Conservation (phyloP, 2,329 filamentous ascomycete genomes). For the Penicillium sp. region DNA sequence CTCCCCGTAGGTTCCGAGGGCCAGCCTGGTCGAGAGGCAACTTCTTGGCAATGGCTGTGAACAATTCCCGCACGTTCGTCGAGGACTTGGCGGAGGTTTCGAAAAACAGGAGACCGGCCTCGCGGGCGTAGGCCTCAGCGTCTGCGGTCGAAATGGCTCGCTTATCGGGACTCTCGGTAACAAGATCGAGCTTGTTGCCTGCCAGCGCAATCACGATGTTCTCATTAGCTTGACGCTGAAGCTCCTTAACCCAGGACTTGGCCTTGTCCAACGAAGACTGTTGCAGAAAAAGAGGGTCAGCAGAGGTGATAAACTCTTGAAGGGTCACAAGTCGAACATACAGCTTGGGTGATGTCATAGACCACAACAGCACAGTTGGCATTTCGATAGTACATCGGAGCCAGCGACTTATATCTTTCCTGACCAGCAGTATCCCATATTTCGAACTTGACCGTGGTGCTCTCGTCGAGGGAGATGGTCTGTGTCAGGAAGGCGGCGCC, state of each 20-base stretch:
- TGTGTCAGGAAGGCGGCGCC: slow-evolving; percentile 98
- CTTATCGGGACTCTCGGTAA: slow-evolving; percentile 91
- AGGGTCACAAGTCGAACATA: slow-evolving; percentile 47
- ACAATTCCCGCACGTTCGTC: slow-evolving; percentile 91
- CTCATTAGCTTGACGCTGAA: slow-evolving; percentile 97
- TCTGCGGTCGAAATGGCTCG: slow-evolving; percentile 83
- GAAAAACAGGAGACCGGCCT: slow-evolving; percentile 93
- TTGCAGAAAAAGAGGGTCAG: slow-evolving; percentile 15
- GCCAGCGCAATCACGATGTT: slow-evolving; percentile 98
- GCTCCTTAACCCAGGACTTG: slow-evolving; percentile 98
- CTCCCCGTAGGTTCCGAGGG: slow-evolving; percentile 69
- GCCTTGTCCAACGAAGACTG: slow-evolving; percentile 97
- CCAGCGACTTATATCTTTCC: slow-evolving; percentile 97
- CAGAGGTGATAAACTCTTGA: slow-evolving; percentile 3
- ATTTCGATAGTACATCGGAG: slow-evolving; percentile 99
- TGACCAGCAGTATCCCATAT: slow-evolving; percentile 99
- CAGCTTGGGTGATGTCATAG: slow-evolving; percentile 98
- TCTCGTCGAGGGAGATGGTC: slow-evolving; percentile 96
- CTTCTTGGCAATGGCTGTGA: slow-evolving; percentile 97
- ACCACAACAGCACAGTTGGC: slow-evolving; percentile 99
- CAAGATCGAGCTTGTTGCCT: slow-evolving; percentile 95
- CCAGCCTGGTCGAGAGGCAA: slow-evolving; percentile 92
- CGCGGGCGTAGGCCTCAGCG: slow-evolving; percentile 88
- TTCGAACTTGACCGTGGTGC: slow-evolving; percentile 98
- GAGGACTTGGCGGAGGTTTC: slow-evolving; percentile 97